Evolutionary conservation across 2,329 filamentous ascomycete species (phyloP), one percentile per base, ranked within the genome.

Genomic region (Xylariaceae sp.): DNA sequence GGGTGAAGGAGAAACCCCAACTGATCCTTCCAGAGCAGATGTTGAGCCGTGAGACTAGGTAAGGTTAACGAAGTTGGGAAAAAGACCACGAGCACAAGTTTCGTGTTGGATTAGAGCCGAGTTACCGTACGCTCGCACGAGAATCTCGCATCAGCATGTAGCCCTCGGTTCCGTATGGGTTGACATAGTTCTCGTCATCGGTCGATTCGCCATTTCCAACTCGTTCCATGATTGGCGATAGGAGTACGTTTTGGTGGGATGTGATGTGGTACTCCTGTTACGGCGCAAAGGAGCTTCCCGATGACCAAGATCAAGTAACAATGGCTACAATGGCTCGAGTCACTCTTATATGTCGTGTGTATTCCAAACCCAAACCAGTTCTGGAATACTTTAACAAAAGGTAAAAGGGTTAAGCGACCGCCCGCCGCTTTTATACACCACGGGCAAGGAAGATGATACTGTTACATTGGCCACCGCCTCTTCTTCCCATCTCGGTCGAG

Each of bases 1-100:
- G 56, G 50, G 32, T 59, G 56, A n/a, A 59, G 7, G 7, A 59
- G 56, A 30, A 47, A 59, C 12, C 56, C 54, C 31, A 59, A 40
- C 1, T 51, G 43, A n/a, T 56, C 56, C 32, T 56, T 56, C 50
- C 53, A 56, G 12, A 54, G 54, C 27, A 53, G 51, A 30, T 54
- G 53, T 32, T 56, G 50, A 31, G 54, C 50, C 11, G 42, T 59
- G 31, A 56, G 47, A 37, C 35, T 37, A 37, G 5, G 35, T 11
- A 6, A 11, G 19, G 19, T 19, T 19, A 19, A 19, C 19, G 8
- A 37, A 37, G 35, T 37, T 11, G 12, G 35, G 35, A 11, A 11
- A n/a, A 37, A 19, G 19, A 19, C 0, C 19, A 19, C 19, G 19
- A 19, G 19, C 19, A 19, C 19, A 19, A 6, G 35, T 37, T 37